Conservation (phyloP, 2,329 filamentous ascomycete species). For the Calonectria hongkongensis region DNA sequence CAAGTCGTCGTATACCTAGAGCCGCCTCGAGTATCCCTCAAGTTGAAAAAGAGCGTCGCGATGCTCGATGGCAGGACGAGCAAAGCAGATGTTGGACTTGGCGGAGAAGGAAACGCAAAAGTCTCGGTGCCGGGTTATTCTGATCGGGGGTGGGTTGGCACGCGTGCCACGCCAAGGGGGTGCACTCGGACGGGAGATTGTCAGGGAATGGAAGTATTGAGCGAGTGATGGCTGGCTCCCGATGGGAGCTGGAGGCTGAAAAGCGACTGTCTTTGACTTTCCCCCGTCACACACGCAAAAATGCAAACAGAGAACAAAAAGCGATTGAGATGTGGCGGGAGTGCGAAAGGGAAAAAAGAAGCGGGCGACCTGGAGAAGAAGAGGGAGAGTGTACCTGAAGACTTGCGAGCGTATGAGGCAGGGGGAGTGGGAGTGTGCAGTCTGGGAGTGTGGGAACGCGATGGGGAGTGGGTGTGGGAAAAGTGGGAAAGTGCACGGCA, state of each 20-base stretch:
- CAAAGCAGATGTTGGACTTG: conserved; percentile 51
- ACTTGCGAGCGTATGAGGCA: conserved; percentile 41
- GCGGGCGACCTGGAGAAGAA: conserved; percentile 41
- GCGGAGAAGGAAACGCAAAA: conserved; percentile 51
- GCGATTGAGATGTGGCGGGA: conserved; percentile 29
- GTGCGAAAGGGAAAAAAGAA: conserved; percentile 29
- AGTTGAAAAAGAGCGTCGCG: conserved; percentile 53
- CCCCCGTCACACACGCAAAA: conserved; percentile 29
- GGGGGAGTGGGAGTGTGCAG: conserved; percentile 48
- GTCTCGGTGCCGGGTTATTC: conserved; percentile 55
- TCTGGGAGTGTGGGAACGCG: conserved; percentile 25
- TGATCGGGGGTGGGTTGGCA: conserved; percentile 41
- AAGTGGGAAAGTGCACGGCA: conserved; percentile 18
- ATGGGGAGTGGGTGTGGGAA: conserved; percentile 22
- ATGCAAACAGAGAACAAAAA: conserved; percentile 17
- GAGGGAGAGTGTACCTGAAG: conserved; percentile 38
- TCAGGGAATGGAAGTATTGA: conserved; percentile 43
- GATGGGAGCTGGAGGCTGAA: conserved; percentile 16
- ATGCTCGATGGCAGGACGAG: conserved; percentile 50
- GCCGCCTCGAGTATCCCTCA: conserved; percentile 43
- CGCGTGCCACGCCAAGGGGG: conserved; percentile 45
- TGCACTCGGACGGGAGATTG: conserved; percentile 40
- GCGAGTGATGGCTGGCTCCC: conserved; percentile 37
- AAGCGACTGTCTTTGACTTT: conserved; percentile 41
- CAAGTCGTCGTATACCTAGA: conserved; percentile 34